A percentile compares a stretch with the other conserved stretches of the same genome.
Conservation (phyloP, 768 basidiomycete genomes). For the Saitozyma podzolica region DNA sequence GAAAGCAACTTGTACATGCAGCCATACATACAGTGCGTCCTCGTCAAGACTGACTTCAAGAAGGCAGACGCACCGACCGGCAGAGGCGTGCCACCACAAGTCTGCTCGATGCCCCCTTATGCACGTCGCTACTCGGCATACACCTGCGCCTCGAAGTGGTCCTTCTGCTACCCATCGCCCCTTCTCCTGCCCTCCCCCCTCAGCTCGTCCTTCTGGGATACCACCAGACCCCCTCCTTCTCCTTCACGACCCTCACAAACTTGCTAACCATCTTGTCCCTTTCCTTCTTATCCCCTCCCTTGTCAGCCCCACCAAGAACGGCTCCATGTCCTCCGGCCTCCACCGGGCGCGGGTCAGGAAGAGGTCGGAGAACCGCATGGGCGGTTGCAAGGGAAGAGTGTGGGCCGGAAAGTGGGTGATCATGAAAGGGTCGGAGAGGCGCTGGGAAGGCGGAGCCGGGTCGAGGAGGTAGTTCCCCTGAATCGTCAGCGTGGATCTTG, state of each 20-base stretch:
- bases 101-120: too few relatives aligned
- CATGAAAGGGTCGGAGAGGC: constrained; percentile 50
- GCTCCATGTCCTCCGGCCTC: constrained; percentile 72
- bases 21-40: too few relatives aligned
- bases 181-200: too few relatives aligned
- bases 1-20: too few relatives aligned
- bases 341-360: constrained; percentile 62
- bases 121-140: too few relatives aligned
- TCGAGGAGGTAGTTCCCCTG: constrained; percentile 75
- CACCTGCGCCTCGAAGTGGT: too few relatives aligned
- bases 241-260: constrained; percentile 75
- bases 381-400: constrained; percentile 71
- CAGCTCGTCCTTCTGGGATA: constrained; percentile 40
- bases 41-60: too few relatives aligned
- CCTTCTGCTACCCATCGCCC: too few relatives aligned
- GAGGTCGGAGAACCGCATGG: constrained; percentile 79
- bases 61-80: too few relatives aligned
- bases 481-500: background rate
- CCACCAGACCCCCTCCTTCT: constrained; percentile 62
- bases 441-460: constrained; percentile 41
- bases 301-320: constrained; percentile 78
- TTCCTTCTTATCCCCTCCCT: constrained; percentile 68
- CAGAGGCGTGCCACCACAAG: too few relatives aligned
- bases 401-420: constrained; percentile 76
- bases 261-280: constrained; percentile 84